Conservation (phyloP, 2,329 filamentous ascomycete genomes). For the Thielaviopsis musarum region DNA sequence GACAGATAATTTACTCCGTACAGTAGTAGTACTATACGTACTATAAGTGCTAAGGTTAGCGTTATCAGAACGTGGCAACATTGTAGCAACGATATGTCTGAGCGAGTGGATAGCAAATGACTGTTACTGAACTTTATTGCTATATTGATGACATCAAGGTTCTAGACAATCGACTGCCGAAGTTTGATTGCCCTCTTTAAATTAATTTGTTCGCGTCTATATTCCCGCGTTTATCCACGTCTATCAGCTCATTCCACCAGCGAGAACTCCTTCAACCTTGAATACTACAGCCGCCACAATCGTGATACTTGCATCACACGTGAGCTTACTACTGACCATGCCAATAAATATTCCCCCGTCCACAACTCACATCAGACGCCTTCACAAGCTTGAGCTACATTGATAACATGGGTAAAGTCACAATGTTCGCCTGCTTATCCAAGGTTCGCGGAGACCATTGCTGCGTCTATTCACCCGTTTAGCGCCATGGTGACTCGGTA, state of each 20-base stretch:
- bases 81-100: no score
- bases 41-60: no score
- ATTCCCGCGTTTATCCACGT: not conserved
- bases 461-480: not conserved
- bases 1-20: not conserved
- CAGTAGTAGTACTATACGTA: no score
- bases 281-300: not conserved
- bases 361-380: not conserved
- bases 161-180: no score
- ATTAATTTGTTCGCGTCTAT: not conserved
- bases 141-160: no score
- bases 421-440: not conserved
- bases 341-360: not conserved
- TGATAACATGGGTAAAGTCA: not conserved
- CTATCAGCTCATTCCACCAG: not conserved
- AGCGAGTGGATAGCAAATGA: no score
- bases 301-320: not conserved
- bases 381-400: not conserved
- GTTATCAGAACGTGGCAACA: no score
- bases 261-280: not conserved
- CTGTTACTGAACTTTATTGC: no score
- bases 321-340: not conserved
- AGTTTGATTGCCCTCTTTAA: not conserved
- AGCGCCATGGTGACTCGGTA: not conserved
- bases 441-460: not conserved